These are phyloP conservation scores for Phytopythium litorale DNA, from an alignment of 352 stramenopile genomes.

Conservation along the genomic window DNA sequence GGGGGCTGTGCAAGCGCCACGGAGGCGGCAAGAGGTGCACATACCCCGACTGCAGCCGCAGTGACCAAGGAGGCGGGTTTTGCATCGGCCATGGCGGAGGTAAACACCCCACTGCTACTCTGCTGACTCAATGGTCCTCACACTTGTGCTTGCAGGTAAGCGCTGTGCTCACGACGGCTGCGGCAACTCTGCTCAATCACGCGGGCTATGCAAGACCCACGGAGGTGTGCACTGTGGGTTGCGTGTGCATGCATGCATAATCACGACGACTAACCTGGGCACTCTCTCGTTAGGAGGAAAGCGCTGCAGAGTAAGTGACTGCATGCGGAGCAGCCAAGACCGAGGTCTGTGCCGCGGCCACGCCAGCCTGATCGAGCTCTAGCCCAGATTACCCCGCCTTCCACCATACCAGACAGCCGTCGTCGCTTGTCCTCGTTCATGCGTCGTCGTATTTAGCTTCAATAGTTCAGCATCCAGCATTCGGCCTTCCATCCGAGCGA, in stretches of 20 bases:
- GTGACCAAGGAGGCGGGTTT: constrained; percentile 81
- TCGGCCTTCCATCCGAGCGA: too few relatives aligned
- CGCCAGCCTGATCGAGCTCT: constrained; percentile 7
- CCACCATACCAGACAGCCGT: background rate
- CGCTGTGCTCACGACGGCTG: constrained; percentile 55
- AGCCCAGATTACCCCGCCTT: background rate
- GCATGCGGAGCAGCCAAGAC: constrained; percentile 68
- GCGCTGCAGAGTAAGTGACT: constrained; percentile 47
- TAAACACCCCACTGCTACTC: constrained; percentile 2
- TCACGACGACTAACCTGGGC: background rate
- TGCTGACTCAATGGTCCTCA: background rate
- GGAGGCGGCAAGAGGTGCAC: constrained; percentile 80
- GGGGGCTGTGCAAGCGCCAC: constrained; percentile 82
- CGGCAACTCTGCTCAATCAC: constrained; percentile 80
- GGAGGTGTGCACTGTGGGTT: constrained; percentile 36
- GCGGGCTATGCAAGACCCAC: constrained; percentile 83
- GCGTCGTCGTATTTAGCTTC: background rate
- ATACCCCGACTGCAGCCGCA: constrained; percentile 44
- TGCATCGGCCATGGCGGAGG: constrained; percentile 82
- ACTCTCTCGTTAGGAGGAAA: constrained; percentile 44
- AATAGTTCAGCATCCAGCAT: background rate
- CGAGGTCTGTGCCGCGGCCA: constrained; percentile 67
- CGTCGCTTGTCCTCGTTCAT: background rate
- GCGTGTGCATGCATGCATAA: background rate
- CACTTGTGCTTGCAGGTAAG: constrained; percentile 32